These are phyloP conservation scores for Cucurbita argyrosperma DNA, from an alignment of 306 rosid species.

Conservation along the genomic window DNA sequence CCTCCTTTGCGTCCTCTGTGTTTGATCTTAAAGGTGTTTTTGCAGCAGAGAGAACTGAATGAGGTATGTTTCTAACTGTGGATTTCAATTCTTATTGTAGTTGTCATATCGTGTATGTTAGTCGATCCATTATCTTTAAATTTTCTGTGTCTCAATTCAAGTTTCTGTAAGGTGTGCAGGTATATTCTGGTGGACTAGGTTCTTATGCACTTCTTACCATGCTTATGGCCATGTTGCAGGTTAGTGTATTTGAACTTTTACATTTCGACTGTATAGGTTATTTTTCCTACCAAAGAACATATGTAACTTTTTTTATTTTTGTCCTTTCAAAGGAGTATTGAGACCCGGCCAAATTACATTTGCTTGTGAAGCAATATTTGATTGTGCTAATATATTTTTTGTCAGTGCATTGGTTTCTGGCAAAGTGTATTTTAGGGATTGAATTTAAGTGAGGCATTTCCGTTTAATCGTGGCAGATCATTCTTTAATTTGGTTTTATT, in stretches of 20 bases:
- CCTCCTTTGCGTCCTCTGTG: conserved; percentile 76
- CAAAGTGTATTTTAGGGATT: neutral
- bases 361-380: neutral
- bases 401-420: neutral
- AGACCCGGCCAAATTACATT: neutral
- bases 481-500: conserved; percentile 9
- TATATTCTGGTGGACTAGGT: conserved; percentile 92
- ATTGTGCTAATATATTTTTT: neutral
- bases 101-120: neutral
- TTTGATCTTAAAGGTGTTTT: conserved; percentile 80
- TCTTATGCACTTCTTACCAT: conserved; percentile 88
- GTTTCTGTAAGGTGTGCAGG: conserved; percentile 39
- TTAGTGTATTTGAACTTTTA: conserved; percentile 18
- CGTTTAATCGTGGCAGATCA: neutral
- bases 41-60: conserved; percentile 90
- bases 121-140: neutral
- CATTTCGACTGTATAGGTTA: neutral
- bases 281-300: neutral
- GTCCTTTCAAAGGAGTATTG: too few species aligned
- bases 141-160: conserved; percentile 17
- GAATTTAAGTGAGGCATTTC: neutral
- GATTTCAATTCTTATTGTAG: neutral
- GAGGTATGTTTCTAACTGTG: conserved; percentile 35
- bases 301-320: too few species aligned
- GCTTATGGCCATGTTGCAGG: conserved; percentile 91